Conservation (phyloP, 75 land plant species). For the Cunninghamia lanceolata region DNA sequence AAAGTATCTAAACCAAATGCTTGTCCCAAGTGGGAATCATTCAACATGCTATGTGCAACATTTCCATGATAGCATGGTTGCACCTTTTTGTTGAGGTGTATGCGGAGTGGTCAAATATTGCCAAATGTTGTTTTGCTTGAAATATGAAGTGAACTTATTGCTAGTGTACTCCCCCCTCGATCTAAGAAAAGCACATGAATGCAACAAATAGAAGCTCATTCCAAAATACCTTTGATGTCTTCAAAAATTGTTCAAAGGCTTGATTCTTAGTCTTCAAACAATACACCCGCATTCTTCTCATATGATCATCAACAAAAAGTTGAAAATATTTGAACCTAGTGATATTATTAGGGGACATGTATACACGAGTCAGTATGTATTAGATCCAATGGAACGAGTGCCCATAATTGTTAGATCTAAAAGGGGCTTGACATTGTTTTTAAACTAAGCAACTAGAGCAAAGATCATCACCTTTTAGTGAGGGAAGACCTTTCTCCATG, state of each 20-base stretch:
- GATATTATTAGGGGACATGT: not conserved
- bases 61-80: slow-evolving; percentile 8
- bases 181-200: not conserved
- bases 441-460: no score
- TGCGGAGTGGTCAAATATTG: not conserved
- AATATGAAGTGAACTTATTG: not conserved
- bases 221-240: not conserved
- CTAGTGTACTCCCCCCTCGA: not conserved
- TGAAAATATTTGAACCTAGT: no score
- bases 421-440: no score
- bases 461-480: no score
- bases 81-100: not conserved
- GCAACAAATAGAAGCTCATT: not conserved
- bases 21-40: not conserved
- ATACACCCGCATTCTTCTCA: not conserved
- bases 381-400: no score
- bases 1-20: slow-evolving; percentile 19
- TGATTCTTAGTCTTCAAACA: slow-evolving; percentile 1
- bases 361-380: not conserved
- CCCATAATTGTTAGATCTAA: no score
- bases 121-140: not conserved
- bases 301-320: slow-evolving; percentile 1
- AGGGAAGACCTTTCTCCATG: no score
- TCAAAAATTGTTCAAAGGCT: slow-evolving; percentile 9
- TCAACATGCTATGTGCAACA: slow-evolving; percentile 11